Conservation (phyloP, 1,284 basidiomycete genomes). For the Clitocybe nebularis region DNA sequence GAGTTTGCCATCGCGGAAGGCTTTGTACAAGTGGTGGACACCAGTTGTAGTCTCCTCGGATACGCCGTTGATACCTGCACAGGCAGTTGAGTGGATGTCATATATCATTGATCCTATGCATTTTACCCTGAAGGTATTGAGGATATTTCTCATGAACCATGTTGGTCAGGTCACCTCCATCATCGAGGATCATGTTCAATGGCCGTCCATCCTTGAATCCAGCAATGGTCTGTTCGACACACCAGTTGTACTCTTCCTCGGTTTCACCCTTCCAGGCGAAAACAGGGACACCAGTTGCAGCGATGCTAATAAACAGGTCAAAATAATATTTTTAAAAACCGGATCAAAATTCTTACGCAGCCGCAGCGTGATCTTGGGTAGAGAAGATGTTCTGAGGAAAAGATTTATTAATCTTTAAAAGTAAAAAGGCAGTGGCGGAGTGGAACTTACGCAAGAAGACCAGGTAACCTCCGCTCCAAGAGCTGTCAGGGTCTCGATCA, state of each 20-base stretch:
- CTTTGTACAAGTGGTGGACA: slow-evolving; percentile 99
- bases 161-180: slow-evolving; percentile 95
- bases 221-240: slow-evolving; percentile 92
- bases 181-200: slow-evolving; percentile 99
- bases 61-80: slow-evolving; percentile 82
- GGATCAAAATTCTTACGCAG: slow-evolving; percentile 63
- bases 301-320: slow-evolving; percentile 56
- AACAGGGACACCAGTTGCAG: slow-evolving; percentile 96
- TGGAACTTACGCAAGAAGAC: slow-evolving; percentile 96
- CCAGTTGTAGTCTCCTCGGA: slow-evolving; percentile 99
- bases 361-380: slow-evolving; percentile 98
- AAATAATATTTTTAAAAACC: slow-evolving; percentile 6
- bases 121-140: slow-evolving; percentile 73
- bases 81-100: slow-evolving; percentile 8
- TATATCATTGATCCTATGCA: background rate
- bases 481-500: slow-evolving; percentile 93
- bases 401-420: no score
- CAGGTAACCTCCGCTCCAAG: slow-evolving; percentile 98
- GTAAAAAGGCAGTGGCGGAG: no score
- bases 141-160: slow-evolving; percentile 97
- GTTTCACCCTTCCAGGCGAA: slow-evolving; percentile 99
- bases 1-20: slow-evolving; percentile 92
- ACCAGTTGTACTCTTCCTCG: slow-evolving; percentile 98
- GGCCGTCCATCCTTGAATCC: slow-evolving; percentile 79
- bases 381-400: slow-evolving; percentile 92